Percentiles rank a stretch among this genome's conserved stretches.
phyloP scores from a whole-genome alignment of 768 basidiomycete genomes.

The Austroboletus eburneus region DNA sequence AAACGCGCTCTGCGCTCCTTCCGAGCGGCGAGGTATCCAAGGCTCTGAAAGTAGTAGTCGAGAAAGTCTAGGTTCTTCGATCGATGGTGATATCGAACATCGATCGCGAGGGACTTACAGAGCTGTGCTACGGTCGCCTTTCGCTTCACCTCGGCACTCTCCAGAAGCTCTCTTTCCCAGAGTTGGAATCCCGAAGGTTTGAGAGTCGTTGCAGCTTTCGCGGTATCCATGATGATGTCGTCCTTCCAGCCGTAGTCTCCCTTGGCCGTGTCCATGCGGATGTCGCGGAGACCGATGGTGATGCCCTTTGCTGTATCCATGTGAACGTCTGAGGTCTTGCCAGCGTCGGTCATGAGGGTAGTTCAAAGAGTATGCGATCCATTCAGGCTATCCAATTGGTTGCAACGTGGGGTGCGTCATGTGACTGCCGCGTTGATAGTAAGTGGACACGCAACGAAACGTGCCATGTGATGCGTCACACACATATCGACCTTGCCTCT shows the following conservation, averaged over 20 bases:
- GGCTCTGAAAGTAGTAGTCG: slow-evolving; percentile 95
- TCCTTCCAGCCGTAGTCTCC: slow-evolving; percentile 38
- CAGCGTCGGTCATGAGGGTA: slow-evolving; percentile 11
- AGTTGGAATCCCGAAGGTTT: slow-evolving; percentile 52
- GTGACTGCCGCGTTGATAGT: slow-evolving; percentile 18
- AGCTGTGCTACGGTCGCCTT: slow-evolving; percentile 98
- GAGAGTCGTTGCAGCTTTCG: slow-evolving; percentile 41
- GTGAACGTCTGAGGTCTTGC: slow-evolving; percentile 36
- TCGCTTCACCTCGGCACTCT: slow-evolving; percentile 83
- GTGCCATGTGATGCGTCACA: slow-evolving; percentile 23
- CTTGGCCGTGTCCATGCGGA: slow-evolving; percentile 66
- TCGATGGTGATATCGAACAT: slow-evolving; percentile 5
- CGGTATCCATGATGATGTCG: slow-evolving; percentile 64
- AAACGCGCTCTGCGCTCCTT: slow-evolving; percentile 83
- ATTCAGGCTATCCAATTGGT: background rate
- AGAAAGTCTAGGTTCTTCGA: slow-evolving; percentile 67
- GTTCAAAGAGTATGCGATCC: background rate
- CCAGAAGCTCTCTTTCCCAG: slow-evolving; percentile 85
- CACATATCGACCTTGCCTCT: slow-evolving; percentile 59
- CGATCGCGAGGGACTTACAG: slow-evolving; percentile 51
- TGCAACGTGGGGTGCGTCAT: slow-evolving; percentile 15
- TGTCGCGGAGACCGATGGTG: slow-evolving; percentile 42
- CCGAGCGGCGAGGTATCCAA: slow-evolving; percentile 84
- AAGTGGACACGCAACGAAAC: background rate
- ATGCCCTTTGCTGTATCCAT: slow-evolving; percentile 77